Base-by-base conservation (phyloP, 768 basidiomycete genomes). In the Lactifluus hygrophoroides region DNA sequence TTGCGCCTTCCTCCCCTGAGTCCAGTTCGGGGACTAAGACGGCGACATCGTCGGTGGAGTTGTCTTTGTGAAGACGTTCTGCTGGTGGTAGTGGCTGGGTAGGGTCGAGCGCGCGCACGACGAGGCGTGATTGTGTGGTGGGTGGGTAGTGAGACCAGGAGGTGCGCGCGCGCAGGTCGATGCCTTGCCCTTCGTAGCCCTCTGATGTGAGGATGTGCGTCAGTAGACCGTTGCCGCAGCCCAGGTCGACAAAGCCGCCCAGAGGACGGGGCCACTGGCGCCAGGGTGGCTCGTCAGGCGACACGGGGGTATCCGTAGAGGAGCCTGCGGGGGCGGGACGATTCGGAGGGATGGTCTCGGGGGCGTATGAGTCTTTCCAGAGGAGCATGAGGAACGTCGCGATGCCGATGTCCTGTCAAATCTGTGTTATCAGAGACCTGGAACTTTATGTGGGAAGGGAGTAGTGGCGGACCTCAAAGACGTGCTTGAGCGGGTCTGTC, bases 181-280 rank as follows among this genome's bases (percentile, higher is more conserved):
- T 79, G 3, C 95, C 95, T 56, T 77, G 74, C 10, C 95, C 95
- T 0, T 66, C 56, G 69, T 95, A 98, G 1, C 95, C 94, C 73
- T 94, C 92, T 5, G 83, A 72, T 19, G 77, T 69, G 2, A 96
- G 80, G 44, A 96, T 93, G 66, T 96, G 93, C 0, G 90, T 90
- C 30, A 98, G 77, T 3, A 98, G 78, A 1, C 92, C 95, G 64
- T 97, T 97, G 0, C 95, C 95, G 66, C 93, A 92, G 78, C 95
- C 95, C 9, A 96, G 76, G 69, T 98, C 95, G 40, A 94, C 68
- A 65, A 96, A 98, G 6, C 94, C 94, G 0, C 83, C 84, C 0
- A 83, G 78, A 0, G 94, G 93, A 16, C 84, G 83, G 1, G 86
- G 80, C 90, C 92, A 93, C 3, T 64, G 63, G 52, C 71, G 79